Evolutionary conservation across 805 yeast species (phyloP).

Genomic region (Brettanomyces anomalus): DNA sequence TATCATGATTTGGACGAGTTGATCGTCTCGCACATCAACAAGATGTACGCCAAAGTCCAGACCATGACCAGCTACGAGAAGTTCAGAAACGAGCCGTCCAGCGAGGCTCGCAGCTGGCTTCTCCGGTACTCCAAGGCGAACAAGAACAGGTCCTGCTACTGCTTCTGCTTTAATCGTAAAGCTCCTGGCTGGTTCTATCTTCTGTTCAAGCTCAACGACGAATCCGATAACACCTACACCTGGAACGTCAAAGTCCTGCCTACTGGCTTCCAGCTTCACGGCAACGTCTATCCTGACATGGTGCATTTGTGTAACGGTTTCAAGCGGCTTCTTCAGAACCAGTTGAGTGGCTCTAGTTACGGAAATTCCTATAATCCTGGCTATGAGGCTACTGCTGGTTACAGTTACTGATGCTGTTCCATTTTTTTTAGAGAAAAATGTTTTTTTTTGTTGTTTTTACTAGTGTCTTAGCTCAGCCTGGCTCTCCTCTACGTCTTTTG

Average conservation of each 20-base stretch:
- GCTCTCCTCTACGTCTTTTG: no score
- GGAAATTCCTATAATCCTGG: no score
- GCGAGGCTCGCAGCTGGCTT: constrained; percentile 80
- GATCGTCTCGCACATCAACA: constrained; percentile 77
- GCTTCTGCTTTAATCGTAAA: constrained; percentile 82
- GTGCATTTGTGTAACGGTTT: constrained; percentile 88
- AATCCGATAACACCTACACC: constrained; percentile 55
- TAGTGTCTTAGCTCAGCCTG: no score
- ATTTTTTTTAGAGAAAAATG: no score
- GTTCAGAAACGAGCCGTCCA: constrained; percentile 70
- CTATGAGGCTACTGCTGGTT: not conserved
- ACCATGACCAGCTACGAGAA: constrained; percentile 83
- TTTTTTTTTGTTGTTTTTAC: no score
- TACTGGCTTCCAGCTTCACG: constrained; percentile 72
- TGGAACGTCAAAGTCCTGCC: constrained; percentile 93
- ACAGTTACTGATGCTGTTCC: not conserved
- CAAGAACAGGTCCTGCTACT: constrained; percentile 82
- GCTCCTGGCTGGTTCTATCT: constrained; percentile 91
- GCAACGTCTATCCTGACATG: constrained; percentile 83
- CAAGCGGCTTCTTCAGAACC: constrained; percentile 41
- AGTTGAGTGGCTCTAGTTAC: constrained; percentile 11
- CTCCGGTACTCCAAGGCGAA: constrained; percentile 86
- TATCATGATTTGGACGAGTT: constrained; percentile 91
- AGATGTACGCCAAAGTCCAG: constrained; percentile 72
- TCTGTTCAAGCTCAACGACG: constrained; percentile 70